These are phyloP conservation scores for Strobilomyces confusus DNA, from an alignment of 768 basidiomycete species.

Conservation along the genomic window DNA sequence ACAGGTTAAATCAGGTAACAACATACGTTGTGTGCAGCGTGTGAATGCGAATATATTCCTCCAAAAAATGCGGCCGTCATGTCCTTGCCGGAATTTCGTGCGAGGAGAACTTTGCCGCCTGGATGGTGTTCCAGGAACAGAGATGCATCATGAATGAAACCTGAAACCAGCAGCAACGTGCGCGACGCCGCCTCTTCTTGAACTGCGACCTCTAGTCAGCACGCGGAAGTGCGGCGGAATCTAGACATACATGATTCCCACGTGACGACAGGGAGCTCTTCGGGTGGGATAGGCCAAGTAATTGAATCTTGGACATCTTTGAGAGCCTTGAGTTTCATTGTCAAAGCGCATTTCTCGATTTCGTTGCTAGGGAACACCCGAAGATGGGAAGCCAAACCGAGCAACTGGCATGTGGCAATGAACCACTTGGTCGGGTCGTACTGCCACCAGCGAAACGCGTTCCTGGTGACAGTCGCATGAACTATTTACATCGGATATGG, in stretches of 20 bases:
- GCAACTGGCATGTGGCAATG: constrained; percentile 56
- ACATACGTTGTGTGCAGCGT: constrained; percentile 75
- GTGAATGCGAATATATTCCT: constrained; percentile 77
- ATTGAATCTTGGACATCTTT: constrained; percentile 59
- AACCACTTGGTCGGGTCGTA: constrained; percentile 78
- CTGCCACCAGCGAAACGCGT: constrained; percentile 71
- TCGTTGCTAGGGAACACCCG: constrained; percentile 87
- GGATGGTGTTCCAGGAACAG: constrained; percentile 75
- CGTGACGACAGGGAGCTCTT: constrained; percentile 67
- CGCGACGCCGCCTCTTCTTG: constrained; percentile 63
- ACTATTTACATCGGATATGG: background rate
- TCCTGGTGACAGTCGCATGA: constrained; percentile 35
- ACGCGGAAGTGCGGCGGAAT: background rate
- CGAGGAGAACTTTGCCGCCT: constrained; percentile 63
- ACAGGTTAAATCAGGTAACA: background rate
- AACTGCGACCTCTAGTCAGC: constrained; percentile 37
- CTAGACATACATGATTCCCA: constrained; percentile 74
- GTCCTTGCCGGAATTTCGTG: constrained; percentile 67
- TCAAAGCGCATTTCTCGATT: constrained; percentile 73
- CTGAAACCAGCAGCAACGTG: constrained; percentile 69
- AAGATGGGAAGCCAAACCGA: constrained; percentile 78
- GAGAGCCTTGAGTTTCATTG: constrained; percentile 79
- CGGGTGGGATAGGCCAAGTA: constrained; percentile 53
- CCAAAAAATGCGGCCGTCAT: constrained; percentile 85
- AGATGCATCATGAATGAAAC: constrained; percentile 84